Percentiles rank a stretch among this genome's conserved stretches.
phyloP scores from a whole-genome alignment of 2,329 filamentous ascomycete genomes.

The Ceratocystis cacaofunesta region DNA sequence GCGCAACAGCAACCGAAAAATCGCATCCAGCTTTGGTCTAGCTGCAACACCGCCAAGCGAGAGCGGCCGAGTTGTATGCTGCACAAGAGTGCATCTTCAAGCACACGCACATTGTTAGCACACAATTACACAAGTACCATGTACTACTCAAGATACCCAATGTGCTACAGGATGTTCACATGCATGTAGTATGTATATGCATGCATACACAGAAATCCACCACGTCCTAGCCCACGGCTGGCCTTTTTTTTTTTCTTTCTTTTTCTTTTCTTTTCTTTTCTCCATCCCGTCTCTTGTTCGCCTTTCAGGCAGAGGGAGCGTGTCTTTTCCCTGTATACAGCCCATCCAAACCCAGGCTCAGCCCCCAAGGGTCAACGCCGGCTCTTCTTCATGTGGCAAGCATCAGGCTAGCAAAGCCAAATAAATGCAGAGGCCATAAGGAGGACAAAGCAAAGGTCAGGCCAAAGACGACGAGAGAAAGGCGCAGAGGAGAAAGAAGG shows the following conservation, averaged over 20 bases:
- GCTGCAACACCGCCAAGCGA: neutral
- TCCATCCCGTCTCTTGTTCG: neutral
- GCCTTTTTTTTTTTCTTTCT: neutral
- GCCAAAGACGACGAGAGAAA: neutral
- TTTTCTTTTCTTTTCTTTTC: neutral
- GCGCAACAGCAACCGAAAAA: neutral
- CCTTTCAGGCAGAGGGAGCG: neutral
- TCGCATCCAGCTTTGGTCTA: neutral
- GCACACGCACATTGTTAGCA: neutral
- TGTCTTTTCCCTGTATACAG: neutral
- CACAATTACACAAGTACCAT: neutral
- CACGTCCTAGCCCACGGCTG: neutral
- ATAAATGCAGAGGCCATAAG: neutral
- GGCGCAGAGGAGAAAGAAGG: neutral
- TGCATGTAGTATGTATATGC: neutral
- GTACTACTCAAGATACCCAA: too few species aligned
- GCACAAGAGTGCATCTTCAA: neutral
- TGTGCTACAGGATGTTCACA: neutral
- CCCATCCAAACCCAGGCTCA: neutral
- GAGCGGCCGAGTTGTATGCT: neutral
- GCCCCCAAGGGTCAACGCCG: neutral
- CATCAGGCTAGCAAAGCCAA: neutral
- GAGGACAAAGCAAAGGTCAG: neutral
- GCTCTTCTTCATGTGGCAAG: neutral
- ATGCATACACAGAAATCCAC: neutral